Conservation (phyloP, 2,329 filamentous ascomycete species). For the Neoscytalidium dimidiatum region DNA sequence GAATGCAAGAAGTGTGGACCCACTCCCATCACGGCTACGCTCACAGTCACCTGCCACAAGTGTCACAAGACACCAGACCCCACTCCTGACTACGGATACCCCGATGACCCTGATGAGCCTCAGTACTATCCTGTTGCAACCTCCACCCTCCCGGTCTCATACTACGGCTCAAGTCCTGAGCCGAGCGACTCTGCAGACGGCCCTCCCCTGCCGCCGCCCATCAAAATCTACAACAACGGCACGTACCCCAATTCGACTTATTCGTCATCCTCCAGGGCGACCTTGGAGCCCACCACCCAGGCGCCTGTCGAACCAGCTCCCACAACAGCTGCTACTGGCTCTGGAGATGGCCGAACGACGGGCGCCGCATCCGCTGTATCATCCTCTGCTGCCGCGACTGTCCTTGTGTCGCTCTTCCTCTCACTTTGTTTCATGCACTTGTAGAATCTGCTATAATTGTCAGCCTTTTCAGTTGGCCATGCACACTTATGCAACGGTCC, state of each 20-base stretch:
- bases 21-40: neutral
- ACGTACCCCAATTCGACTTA: neutral
- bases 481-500: too few species aligned
- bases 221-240: neutral
- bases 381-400: neutral
- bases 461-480: neutral
- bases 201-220: neutral
- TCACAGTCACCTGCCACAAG: conserved; percentile 1
- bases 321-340: neutral
- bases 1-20: neutral
- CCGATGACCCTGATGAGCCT: too few species aligned
- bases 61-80: neutral
- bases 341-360: neutral
- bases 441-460: neutral
- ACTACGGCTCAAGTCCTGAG: neutral
- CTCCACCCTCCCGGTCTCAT: neutral
- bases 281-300: neutral
- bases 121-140: neutral
- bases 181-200: neutral
- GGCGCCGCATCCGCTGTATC: neutral
- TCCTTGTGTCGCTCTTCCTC: neutral
- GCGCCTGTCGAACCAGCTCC: neutral
- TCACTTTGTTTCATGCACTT: neutral
- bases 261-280: neutral
- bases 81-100: neutral